A percentile compares a stretch with the other conserved stretches of the same genome.
Evolutionary conservation across 2,329 filamentous ascomycete species (phyloP).

Genomic region (Fusarium xylarioides): DNA sequence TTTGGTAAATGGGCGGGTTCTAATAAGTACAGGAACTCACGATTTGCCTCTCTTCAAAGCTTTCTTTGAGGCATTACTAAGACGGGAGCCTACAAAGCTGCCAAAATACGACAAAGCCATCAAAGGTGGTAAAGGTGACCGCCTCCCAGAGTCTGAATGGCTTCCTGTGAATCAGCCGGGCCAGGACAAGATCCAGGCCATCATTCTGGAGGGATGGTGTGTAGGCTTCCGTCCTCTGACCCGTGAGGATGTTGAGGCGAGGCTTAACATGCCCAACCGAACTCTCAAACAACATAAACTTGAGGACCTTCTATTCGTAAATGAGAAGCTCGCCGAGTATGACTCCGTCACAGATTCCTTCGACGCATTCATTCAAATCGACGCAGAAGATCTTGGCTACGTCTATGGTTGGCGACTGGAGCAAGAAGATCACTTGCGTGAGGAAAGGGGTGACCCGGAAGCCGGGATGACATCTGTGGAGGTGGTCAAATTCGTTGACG

Average conservation of each 20-base stretch:
- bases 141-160: constrained; percentile 71
- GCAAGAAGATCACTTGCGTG: constrained; percentile 78
- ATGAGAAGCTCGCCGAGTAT: constrained; percentile 58
- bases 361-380: constrained; percentile 66
- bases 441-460: constrained; percentile 62
- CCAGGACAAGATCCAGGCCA: constrained; percentile 63
- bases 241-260: constrained; percentile 60
- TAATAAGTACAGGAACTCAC: constrained; percentile 64
- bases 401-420: constrained; percentile 88
- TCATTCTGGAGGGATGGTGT: constrained; percentile 92
- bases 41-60: constrained; percentile 71
- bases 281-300: constrained; percentile 59
- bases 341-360: constrained; percentile 60
- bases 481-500: constrained; percentile 77
- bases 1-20: background rate
- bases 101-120: constrained; percentile 87
- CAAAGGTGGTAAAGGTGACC: constrained; percentile 79
- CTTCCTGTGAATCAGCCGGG: constrained; percentile 61
- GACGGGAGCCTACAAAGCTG: constrained; percentile 62
- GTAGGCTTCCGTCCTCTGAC: constrained; percentile 79
- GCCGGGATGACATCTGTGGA: constrained; percentile 85
- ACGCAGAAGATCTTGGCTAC: constrained; percentile 76
- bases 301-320: constrained; percentile 61
- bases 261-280: constrained; percentile 60
- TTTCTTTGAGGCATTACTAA: constrained; percentile 69